These are phyloP conservation scores for Pyracantha coccinea DNA, from an alignment of 331 rosid genomes.

Conservation along the genomic window DNA sequence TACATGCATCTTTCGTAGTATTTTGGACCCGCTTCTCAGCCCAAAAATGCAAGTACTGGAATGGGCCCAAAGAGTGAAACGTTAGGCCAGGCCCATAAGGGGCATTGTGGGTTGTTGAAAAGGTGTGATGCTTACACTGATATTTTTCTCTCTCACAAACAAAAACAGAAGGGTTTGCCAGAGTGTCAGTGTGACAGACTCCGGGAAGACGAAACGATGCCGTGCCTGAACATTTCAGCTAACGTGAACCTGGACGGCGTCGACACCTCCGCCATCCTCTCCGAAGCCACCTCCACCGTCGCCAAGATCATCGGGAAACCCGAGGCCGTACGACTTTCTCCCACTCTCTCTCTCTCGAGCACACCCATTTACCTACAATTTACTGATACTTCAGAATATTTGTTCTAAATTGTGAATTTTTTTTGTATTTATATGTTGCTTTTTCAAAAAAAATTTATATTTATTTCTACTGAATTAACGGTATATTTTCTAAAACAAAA, in stretches of 20 bases:
- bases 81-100: neutral
- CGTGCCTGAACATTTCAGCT: slow-evolving; percentile 77
- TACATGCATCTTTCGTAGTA: neutral
- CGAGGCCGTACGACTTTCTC: slow-evolving; percentile 46
- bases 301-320: slow-evolving; percentile 72
- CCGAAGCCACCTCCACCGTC: slow-evolving; percentile 85
- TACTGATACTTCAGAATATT: neutral
- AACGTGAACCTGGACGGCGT: slow-evolving; percentile 71
- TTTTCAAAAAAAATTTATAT: neutral
- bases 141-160: neutral
- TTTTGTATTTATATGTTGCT: neutral
- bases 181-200: too few relatives aligned
- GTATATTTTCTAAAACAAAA: neutral
- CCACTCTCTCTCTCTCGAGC: neutral
- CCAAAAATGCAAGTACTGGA: neutral
- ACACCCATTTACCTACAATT: neutral
- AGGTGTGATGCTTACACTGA: neutral
- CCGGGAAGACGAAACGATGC: slow-evolving; percentile 41
- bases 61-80: neutral
- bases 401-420: neutral
- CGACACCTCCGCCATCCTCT: slow-evolving; percentile 81
- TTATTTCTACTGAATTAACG: neutral
- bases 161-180: too few relatives aligned
- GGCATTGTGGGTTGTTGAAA: too few relatives aligned
- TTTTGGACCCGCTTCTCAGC: too few relatives aligned